Base-by-base conservation (phyloP, 2,329 filamentous ascomycete genomes). In the Beauveria sp. region DNA sequence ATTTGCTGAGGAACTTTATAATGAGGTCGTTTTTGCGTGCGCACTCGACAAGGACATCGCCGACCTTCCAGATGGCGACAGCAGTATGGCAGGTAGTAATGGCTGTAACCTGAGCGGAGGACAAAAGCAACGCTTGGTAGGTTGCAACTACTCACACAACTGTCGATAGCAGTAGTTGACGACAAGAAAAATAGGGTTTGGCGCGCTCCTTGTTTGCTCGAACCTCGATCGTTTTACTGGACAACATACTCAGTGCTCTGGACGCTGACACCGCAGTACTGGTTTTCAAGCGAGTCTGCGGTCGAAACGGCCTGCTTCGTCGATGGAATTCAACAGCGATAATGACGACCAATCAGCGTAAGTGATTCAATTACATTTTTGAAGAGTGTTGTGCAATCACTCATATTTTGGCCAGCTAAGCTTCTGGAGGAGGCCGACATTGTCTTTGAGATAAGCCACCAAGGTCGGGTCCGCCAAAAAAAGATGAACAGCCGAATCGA, bases 181-280 rank as follows among this genome's bases (percentile, higher is more conserved):
- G 16, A 34, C 9, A 30, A 5, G 30, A 1, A 12, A 30, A 10
- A 30, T 30, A 30, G 30, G 55, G 55, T 3, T 22, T 58, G 8
- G 59, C 59, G 2, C 51, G 59, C 7, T 30, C 62, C 6, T 3
- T 65, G 0, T 65, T 65, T 22, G 22, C 63, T 4, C 62, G 53
- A 1, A 47, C 34, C 16, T 59, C 61, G 3, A 59, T 65, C 1
- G 18, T 64, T 5, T 3, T 65, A 16, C 41, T 65, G 0, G 64
- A 65, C 8, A 60, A 65, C 6, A 48, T 61, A 3, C 57, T 65
- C 22, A 65, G 62, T 22, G 57, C 64, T 22, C 37, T 65, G 3
- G 64, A 65, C n/a, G 54, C 44, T 1, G 26, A 34, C 5, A 65
- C 64, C 1, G 59, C 63, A 1, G 47, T 14, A 12, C 48, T 4